A percentile compares a stretch with the other conserved stretches of the same genome.
Evolutionary conservation across 2,329 filamentous ascomycete species (phyloP).

Genomic region (Trichoderma asperellum): DNA sequence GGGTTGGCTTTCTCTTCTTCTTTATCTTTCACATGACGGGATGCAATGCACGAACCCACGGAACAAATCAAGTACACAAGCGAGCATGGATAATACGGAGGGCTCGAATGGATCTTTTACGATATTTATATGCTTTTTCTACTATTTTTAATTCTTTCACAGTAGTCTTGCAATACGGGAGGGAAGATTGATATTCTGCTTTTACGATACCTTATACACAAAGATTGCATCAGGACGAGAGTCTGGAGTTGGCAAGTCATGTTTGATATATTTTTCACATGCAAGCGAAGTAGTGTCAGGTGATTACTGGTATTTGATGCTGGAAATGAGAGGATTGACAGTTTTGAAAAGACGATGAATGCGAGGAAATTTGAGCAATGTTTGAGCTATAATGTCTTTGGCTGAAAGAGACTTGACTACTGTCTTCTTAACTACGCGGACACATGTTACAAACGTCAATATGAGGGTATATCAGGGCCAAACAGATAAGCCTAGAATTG

Average conservation of each 20-base stretch:
- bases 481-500: not conserved
- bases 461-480: not conserved
- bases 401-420: not conserved
- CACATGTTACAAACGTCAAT: not conserved
- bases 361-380: not conserved
- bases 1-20: not conserved
- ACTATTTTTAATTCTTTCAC: not conserved
- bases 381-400: not conserved
- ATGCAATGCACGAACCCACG: not conserved
- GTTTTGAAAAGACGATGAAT: not conserved
- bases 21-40: not conserved
- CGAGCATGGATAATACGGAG: constrained; percentile 2
- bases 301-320: not conserved
- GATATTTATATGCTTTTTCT: not conserved
- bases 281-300: not conserved
- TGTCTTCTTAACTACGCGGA: not conserved
- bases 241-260: constrained; percentile 16
- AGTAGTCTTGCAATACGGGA: not conserved
- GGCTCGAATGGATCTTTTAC: not conserved
- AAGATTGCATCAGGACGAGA: constrained; percentile 25
- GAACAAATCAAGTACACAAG: not conserved
- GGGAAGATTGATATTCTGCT: constrained; percentile 12
- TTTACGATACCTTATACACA: constrained; percentile 22
- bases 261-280: constrained; percentile 3
- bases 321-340: not conserved